Percentiles rank a stretch among this genome's conserved stretches.
Evolutionary conservation across 192 early-diverging fungal genomes (phyloP).

Genomic region (Rhizoclosmatium sp.): DNA sequence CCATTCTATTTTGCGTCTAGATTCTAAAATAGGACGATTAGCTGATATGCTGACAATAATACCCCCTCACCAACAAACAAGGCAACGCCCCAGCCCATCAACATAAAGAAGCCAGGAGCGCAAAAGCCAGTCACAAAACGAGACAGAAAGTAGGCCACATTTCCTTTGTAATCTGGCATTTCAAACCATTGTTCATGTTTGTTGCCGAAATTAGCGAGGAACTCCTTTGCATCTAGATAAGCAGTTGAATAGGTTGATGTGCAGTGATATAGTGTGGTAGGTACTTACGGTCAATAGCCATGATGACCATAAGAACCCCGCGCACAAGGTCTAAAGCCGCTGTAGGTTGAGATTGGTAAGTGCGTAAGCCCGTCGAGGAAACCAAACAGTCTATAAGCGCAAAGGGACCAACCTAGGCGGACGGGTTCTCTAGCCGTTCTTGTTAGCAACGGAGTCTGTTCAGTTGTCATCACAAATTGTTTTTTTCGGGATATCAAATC

Average conservation of each 20-base stretch:
- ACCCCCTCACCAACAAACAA: slow-evolving; percentile 37
- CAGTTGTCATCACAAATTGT: too few relatives aligned
- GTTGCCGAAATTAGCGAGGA: slow-evolving; percentile 39
- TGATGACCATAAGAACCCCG: slow-evolving; percentile 27
- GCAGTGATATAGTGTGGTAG: too few relatives aligned
- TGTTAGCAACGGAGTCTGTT: too few relatives aligned
- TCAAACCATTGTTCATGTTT: slow-evolving; percentile 53
- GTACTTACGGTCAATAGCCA: slow-evolving; percentile 29
- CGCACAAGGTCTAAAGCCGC: slow-evolving; percentile 27
- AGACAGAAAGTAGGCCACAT: slow-evolving; percentile 38
- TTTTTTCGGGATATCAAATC: too few relatives aligned
- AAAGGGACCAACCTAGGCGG: too few relatives aligned
- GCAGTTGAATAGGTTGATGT: too few relatives aligned
- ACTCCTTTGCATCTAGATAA: slow-evolving; percentile 15
- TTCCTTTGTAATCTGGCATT: slow-evolving; percentile 47
- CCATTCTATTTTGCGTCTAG: slow-evolving; percentile 43
- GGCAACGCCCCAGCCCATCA: slow-evolving; percentile 51
- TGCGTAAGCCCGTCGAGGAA: not conserved
- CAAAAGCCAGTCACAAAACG: slow-evolving; percentile 49
- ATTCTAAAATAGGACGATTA: not conserved
- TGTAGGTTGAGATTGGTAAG: not conserved
- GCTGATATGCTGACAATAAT: not conserved
- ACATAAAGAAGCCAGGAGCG: slow-evolving; percentile 53
- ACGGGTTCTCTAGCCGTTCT: too few relatives aligned
- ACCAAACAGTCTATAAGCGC: too few relatives aligned